Conservation (phyloP, 208 protist genomes). For the Leishmania turanica region DNA sequence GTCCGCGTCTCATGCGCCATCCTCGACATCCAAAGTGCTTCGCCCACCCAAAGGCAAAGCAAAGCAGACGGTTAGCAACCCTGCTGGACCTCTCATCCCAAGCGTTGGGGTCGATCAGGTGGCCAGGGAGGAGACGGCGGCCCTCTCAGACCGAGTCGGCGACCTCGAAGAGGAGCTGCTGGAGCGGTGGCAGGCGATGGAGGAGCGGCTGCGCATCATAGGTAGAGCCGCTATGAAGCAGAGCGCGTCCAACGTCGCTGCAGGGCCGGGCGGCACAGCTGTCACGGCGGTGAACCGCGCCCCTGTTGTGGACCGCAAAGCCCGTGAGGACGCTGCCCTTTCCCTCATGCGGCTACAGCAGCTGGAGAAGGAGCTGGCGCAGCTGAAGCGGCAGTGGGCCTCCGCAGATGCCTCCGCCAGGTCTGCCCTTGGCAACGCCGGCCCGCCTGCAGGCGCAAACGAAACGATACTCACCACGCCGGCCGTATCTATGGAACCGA, state of each 20-base stretch:
- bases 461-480: background rate
- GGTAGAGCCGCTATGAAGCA: constrained; percentile 74
- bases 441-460: background rate
- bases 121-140: constrained; percentile 57
- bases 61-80: background rate
- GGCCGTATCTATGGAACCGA: constrained; percentile 3
- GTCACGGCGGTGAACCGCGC: constrained; percentile 16
- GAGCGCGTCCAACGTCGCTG: constrained; percentile 12
- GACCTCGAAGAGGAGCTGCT: constrained; percentile 83
- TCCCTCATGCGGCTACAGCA: constrained; percentile 87
- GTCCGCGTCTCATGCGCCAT: background rate
- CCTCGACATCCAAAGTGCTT: background rate
- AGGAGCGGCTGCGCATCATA: constrained; percentile 88
- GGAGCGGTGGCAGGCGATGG: constrained; percentile 75
- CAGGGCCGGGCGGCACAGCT: constrained; percentile 8
- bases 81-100: background rate
- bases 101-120: constrained; percentile 21
- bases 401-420: background rate
- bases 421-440: background rate
- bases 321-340: constrained; percentile 81
- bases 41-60: background rate
- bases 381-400: constrained; percentile 44
- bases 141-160: constrained; percentile 49
- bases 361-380: constrained; percentile 69
- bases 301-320: constrained; percentile 76